Evolutionary conservation across 495 filamentous ascomycete species (phyloP), one percentile per base, ranked within the genome.

Genomic region (Lophium mytilinum): DNA sequence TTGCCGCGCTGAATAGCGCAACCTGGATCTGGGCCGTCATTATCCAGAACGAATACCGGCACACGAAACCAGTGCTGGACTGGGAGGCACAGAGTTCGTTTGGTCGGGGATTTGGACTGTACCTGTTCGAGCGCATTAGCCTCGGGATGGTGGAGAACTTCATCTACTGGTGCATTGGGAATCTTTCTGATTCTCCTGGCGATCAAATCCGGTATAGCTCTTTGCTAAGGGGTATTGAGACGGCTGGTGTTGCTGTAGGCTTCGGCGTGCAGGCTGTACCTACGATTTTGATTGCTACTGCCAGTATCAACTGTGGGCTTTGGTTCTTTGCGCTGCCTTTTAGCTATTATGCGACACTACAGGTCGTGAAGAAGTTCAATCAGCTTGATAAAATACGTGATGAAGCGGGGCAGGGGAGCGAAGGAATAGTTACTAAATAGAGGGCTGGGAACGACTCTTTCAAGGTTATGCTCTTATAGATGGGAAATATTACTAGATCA

Each of bases 101-200:
- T 37, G 70, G 68, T 11, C 68, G 70, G 8, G 74, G 74, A 0
- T 75, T 76, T 48, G 73, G 71, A 7, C 33, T 76, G 17, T 73
- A 72, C 52, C 64, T 76, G 50, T 69, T 75, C 46, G 69, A 73
- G 37, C 60, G 69, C 2, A 61, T 75, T 18, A 72, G 69, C 57
- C 55, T 68, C 1, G 69, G 68, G 6, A 65, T 75, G 62, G 70
- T 75, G 0, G 72, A 75, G 50, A 76, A 76, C 53, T 75, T 74
- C 50, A 74, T 76, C 5, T 74, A 75, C 42, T 75, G 71, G 73
- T 75, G 72, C 37, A 75, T 76, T 41, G 65, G 73, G 0, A 75
- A 75, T 51, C 36, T 76, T 14, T 68, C 73, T 4, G 71, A 75
- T 37, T 72, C 71, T 6, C 72, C 71, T 0, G 71, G 70, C 5